phyloP scores from a whole-genome alignment of 1,139 yeast genomes.

The Candida buenavistaensis region DNA sequence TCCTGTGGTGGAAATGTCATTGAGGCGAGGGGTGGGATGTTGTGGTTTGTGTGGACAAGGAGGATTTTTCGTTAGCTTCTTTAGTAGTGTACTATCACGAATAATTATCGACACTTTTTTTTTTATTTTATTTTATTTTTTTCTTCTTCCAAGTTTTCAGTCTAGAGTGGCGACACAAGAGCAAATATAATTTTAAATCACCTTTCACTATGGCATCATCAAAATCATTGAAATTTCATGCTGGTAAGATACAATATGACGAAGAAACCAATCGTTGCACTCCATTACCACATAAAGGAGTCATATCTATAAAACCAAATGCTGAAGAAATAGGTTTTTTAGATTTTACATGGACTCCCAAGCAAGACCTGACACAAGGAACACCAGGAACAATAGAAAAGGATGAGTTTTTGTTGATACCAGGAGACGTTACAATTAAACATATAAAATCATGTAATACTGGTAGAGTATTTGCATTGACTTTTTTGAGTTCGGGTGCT shows the following conservation, averaged over 20 bases:
- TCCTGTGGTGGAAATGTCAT: constrained; percentile 66
- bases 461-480: constrained; percentile 84
- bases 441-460: constrained; percentile 72
- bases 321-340: constrained; percentile 52
- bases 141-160: no score
- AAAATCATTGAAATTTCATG: constrained; percentile 58
- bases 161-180: no score
- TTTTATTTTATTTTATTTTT: neutral
- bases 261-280: constrained; percentile 70
- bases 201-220: constrained; percentile 11
- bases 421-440: constrained; percentile 89
- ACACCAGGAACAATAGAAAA: constrained; percentile 42
- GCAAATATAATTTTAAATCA: no score
- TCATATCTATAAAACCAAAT: constrained; percentile 61
- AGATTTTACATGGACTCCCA: constrained; percentile 47
- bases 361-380: constrained; percentile 26
- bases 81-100: constrained; percentile 1
- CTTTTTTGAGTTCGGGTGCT: constrained; percentile 81
- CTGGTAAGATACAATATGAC: constrained; percentile 80
- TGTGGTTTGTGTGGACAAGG: no score
- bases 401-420: constrained; percentile 78
- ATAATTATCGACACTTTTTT: neutral
- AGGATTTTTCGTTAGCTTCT: no score
- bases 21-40: no score
- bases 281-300: constrained; percentile 78